phyloP scores from a whole-genome alignment of 2,329 filamentous ascomycete genomes.

The Calycina herbarum region DNA sequence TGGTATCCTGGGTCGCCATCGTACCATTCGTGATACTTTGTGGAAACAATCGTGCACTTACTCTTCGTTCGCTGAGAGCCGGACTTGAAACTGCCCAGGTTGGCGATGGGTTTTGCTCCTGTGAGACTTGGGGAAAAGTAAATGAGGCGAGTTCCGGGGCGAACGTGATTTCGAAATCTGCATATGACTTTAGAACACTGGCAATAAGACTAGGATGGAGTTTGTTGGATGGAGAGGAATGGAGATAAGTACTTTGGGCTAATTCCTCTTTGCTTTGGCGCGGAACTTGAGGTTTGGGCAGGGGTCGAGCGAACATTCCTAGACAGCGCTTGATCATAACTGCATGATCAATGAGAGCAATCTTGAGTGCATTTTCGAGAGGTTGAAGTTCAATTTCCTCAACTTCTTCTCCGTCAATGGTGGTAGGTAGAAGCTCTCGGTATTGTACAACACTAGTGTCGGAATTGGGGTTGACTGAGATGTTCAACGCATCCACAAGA shows the following conservation, averaged over 20 bases:
- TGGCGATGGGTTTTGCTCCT: constrained; percentile 43
- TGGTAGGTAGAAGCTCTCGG: constrained; percentile 66
- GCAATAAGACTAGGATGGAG: constrained; percentile 12
- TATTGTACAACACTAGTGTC: constrained; percentile 80
- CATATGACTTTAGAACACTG: constrained; percentile 23
- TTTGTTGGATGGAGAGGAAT: constrained; percentile 10
- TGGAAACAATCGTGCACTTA: constrained; percentile 14
- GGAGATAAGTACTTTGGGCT: constrained; percentile 52
- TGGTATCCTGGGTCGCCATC: constrained; percentile 28
- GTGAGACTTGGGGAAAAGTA: constrained; percentile 50
- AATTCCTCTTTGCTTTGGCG: constrained; percentile 58
- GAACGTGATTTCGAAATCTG: constrained; percentile 63
- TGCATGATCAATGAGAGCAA: constrained; percentile 85
- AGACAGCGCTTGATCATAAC: constrained; percentile 84
- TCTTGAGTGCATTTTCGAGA: constrained; percentile 77
- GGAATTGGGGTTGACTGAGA: constrained; percentile 72
- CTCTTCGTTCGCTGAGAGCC: constrained; percentile 16
- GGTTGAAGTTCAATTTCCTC: constrained; percentile 53
- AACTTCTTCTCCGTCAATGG: constrained; percentile 43
- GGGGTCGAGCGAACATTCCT: constrained; percentile 61
- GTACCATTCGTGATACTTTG: constrained; percentile 29
- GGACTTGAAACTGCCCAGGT: constrained; percentile 36
- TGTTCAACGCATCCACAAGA: constrained; percentile 72
- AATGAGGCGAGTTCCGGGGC: constrained; percentile 66
- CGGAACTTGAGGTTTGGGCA: constrained; percentile 55